A percentile compares a stretch with the other conserved stretches of the same genome.
Conservation (phyloP, 2,329 filamentous ascomycete species). For the Fonsecaea multimorphosa region DNA sequence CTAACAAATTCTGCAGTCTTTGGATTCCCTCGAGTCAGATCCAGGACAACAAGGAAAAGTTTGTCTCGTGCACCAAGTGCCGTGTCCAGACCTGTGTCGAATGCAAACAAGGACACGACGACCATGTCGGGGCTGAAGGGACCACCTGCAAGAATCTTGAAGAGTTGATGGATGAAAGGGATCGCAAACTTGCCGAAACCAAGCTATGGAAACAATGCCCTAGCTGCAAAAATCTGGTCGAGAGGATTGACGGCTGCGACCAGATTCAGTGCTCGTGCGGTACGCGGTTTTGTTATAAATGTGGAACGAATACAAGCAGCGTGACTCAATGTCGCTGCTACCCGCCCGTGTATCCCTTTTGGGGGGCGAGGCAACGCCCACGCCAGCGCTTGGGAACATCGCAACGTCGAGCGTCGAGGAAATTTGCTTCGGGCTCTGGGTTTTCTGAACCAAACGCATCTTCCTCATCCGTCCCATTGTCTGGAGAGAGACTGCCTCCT, state of each 20-base stretch:
- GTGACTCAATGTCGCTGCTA: background rate
- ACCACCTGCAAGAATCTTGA: conserved; percentile 16
- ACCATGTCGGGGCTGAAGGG: conserved; percentile 11
- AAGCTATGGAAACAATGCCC: conserved; percentile 34
- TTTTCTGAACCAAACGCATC: background rate
- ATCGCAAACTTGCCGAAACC: conserved; percentile 20
- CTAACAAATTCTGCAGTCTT: conserved; percentile 16
- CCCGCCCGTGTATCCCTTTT: background rate
- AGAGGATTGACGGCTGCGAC: conserved; percentile 29
- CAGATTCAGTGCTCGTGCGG: conserved; percentile 31
- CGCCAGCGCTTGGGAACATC: background rate
- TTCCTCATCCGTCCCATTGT: background rate
- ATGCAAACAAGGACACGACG: conserved; percentile 20
- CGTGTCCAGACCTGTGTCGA: conserved; percentile 19
- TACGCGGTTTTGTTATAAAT: conserved; percentile 29
- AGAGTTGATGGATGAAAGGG: conserved; percentile 15
- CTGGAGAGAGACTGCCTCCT: background rate
- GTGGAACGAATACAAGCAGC: background rate
- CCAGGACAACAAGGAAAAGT: conserved; percentile 11
- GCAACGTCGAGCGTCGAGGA: background rate
- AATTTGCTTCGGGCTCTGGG: background rate
- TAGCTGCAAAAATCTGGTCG: conserved; percentile 32
- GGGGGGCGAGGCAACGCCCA: background rate
- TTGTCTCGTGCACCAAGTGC: conserved; percentile 22
- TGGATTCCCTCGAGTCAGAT: conserved; percentile 13